Base-by-base conservation (phyloP, 2,329 filamentous ascomycete species). In the Colletotrichum sojae region DNA sequence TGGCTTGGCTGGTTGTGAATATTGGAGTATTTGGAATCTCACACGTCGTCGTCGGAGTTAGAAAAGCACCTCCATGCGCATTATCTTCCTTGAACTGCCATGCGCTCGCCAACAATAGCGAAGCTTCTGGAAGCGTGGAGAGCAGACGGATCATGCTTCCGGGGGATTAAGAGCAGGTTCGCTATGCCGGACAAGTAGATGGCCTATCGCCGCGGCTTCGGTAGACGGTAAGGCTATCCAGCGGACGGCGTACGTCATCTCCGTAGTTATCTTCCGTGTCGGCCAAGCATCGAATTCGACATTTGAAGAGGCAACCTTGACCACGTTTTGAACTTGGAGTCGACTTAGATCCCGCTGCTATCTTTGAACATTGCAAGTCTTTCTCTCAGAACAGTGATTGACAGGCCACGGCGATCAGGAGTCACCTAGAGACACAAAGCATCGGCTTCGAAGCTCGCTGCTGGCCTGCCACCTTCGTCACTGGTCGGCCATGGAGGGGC, bases 21-120 rank as follows among this genome's bases (percentile, higher is more conserved):
- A 36, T 36, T 8, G 31, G 31, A 10, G 31, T 36, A 62, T 70
- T 56, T 70, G 67, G 39, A 70, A 68, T 70, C 31, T 4, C 16
- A 51, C n/a, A 43, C 18, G n/a, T 67, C 48, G 63, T 18, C 48
- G 36, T 48, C 52, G 39, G 40, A 16, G n/a, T 49, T 43, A 13
- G 18, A 36, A 36, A 4, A 51, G 2, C 6, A 25, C 13, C 20
- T 36, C 31, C 45, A 58, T 43, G 53, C 27, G 65, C 51, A 60
- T 69, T 43, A 6, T 51, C 25, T 22, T 36, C 13, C 36, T 46
- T 60, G 45, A 10, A 59, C 15, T 25, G 22, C 16, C 39, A 8
- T 53, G 36, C 9, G 10, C 36, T 27, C 40, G 22, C 45, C 43
- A 40, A 56, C 13, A 18, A 12, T 20, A 39, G 36, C 25, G 39